Conservation (phyloP, 1,284 basidiomycete genomes). For the Mycena sp. region DNA sequence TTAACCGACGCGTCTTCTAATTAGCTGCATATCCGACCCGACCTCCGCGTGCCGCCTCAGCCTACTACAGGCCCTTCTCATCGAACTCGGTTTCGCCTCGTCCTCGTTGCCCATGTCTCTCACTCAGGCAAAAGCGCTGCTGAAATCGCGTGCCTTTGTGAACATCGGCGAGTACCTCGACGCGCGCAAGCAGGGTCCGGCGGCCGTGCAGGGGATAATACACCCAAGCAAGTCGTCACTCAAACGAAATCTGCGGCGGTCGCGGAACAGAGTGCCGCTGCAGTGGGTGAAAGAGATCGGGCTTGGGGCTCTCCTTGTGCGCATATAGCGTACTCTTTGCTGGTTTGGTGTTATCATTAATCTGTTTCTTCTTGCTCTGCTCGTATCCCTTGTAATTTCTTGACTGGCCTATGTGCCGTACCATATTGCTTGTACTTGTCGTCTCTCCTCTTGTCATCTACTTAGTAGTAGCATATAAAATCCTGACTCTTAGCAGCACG, state of each 20-base stretch:
- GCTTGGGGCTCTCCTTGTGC: constrained; percentile 69
- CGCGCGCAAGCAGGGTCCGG: constrained; percentile 69
- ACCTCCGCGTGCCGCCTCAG: constrained; percentile 57
- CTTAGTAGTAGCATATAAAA: background rate
- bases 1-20: constrained; percentile 14
- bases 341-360: constrained; percentile 52
- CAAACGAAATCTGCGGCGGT: constrained; percentile 64
- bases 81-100: constrained; percentile 64
- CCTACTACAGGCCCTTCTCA: constrained; percentile 64
- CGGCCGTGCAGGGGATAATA: constrained; percentile 70
- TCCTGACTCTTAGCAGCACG: background rate
- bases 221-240: constrained; percentile 70
- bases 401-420: background rate
- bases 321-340: constrained; percentile 43
- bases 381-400: background rate
- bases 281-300: constrained; percentile 74
- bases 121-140: constrained; percentile 67
- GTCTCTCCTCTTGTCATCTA: constrained; percentile 7
- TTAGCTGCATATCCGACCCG: constrained; percentile 66
- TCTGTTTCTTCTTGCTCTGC: background rate
- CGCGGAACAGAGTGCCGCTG: constrained; percentile 57
- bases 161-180: constrained; percentile 80
- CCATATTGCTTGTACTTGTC: background rate
- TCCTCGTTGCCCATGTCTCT: constrained; percentile 66
- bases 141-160: constrained; percentile 74